These are phyloP conservation scores for Kuraishia borneana DNA, from an alignment of 805 yeast genomes.

Conservation along the genomic window DNA sequence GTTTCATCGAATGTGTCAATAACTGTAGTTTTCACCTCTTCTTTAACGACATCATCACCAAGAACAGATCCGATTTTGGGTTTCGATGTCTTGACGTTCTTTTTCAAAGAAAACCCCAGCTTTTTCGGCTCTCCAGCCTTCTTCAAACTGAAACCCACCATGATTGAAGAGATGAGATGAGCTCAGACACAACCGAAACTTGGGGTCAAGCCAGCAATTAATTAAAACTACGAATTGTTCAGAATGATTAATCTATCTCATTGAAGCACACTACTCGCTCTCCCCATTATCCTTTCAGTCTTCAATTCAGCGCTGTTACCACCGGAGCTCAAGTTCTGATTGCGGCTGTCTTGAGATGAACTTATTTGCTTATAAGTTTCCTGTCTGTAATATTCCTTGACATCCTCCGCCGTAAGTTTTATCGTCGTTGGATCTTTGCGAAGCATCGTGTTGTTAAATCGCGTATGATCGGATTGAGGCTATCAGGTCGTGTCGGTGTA, in stretches of 20 bases:
- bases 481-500: background rate
- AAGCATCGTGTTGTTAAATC: conserved; percentile 43
- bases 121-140: conserved; percentile 12
- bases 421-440: conserved; percentile 65
- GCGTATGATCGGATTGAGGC: no score
- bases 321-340: background rate
- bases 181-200: no score
- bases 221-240: no score
- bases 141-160: conserved; percentile 28
- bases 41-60: conserved; percentile 2
- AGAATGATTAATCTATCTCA: no score
- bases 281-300: no score
- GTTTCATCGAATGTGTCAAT: conserved; percentile 19
- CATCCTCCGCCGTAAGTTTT: conserved; percentile 57
- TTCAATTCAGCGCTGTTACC: no score
- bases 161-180: no score
- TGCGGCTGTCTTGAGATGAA: background rate
- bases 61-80: conserved; percentile 1
- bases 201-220: no score
- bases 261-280: no score
- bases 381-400: conserved; percentile 23
- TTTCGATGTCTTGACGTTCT: conserved; percentile 1
- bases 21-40: conserved; percentile 13
- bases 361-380: conserved; percentile 6
- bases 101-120: conserved; percentile 22